phyloP scores from a whole-genome alignment of 2,329 filamentous ascomycete genomes.

The Colletotrichum chrysophilum region DNA sequence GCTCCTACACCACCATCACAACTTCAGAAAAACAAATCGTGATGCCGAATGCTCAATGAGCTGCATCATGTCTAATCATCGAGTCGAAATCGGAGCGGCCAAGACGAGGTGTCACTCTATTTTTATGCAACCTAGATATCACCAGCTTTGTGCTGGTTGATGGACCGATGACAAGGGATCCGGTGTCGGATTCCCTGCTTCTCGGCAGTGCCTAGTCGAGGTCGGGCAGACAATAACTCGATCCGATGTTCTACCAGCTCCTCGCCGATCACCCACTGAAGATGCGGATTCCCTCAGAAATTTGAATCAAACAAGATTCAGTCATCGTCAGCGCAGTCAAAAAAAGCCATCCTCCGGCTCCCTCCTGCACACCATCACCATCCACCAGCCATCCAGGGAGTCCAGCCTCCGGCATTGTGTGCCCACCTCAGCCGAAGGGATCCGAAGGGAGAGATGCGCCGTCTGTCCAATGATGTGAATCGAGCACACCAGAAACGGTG shows the following conservation, averaged over 20 bases:
- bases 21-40: background rate
- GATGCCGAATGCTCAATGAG: background rate
- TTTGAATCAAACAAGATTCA: background rate
- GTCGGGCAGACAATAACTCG: background rate
- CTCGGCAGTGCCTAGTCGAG: background rate
- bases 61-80: background rate
- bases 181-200: background rate
- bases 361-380: background rate
- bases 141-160: background rate
- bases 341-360: background rate
- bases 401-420: conserved; percentile 8
- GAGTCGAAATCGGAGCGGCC: background rate
- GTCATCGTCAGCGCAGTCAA: background rate
- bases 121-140: background rate
- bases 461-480: background rate
- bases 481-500: background rate
- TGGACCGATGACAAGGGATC: background rate
- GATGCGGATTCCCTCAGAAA: background rate
- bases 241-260: background rate
- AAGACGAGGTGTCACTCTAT: background rate
- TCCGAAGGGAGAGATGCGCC: background rate
- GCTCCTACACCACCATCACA: background rate
- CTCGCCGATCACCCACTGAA: background rate
- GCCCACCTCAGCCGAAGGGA: background rate
- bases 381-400: conserved; percentile 10